Base-by-base conservation (phyloP, 208 protist species). In the Herpetomonas muscarum region DNA sequence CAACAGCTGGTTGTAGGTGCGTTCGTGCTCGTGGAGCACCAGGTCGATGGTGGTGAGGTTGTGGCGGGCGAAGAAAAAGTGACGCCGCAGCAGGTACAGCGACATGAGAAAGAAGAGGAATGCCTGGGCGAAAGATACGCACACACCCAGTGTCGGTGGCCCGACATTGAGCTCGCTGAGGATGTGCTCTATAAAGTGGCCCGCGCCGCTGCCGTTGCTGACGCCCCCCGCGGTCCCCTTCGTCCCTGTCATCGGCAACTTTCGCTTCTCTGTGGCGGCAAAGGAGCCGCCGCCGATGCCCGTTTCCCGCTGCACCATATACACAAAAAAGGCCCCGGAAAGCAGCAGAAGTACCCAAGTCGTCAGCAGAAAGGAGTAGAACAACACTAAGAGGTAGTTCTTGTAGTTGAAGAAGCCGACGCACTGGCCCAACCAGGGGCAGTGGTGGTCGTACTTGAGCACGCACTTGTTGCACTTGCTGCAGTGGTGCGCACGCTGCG, bases 381-480 rank as follows among this genome's bases (percentile, higher is more conserved):
- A 50, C 13, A 95, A 55, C 48, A 88, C 60, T 7, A 93, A 70
- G 19, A 95, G 79, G 56, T 91, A 95, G 53, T 87, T 85, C 49
- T 95, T 95, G 73, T 96, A 94, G 73, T 97, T 97, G 55, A 85
- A 90, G 59, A 93, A 92, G n/a, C 92, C 92, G 1, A 97, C 81
- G 60, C 90, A 96, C 50, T 86, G 88, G 9, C 88, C 92, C 12
- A 94, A 69, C 90, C 92, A 97, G 1, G 92, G 90, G 67, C 91
- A 97, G 63, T 97, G 92, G 61, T 97, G 92, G 60, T 97, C 92
- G 62, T 94, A 97, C 69, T 90, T 87, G 48, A 93, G 71, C 0
- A 96, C 74, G 57, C 92, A 97, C 46, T 65, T 70, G 34, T 90
- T 74, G 79, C 92, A 97, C 5, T 70, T 67, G 53, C 85, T 90